Base-by-base conservation (phyloP, 1,139 yeast species). In the Saccharomycopsis hybrid region DNA sequence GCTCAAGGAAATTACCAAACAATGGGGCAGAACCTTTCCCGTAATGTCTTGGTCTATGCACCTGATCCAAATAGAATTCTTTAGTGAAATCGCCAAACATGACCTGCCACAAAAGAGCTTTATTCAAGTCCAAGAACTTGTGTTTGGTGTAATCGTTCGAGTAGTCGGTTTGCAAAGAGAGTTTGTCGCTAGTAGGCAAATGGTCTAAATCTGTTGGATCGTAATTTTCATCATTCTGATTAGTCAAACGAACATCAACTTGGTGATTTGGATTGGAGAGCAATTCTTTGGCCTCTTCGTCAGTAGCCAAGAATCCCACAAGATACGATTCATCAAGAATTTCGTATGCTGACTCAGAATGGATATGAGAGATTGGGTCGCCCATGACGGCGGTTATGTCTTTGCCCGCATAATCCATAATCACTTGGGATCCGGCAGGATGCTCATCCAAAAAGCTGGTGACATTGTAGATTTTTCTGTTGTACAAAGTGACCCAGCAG, bases 21-120 rank as follows among this genome's bases (percentile, higher is more conserved):
- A 84, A 61, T 4, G 90, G 96, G 13, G 98, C 98, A 2, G 96
- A 86, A 7, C 97, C 97, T 59, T 82, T 75, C 57, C 88, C 88
- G 61, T 82, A 84, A 67, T 92, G 98, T 63, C 98, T 82, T 50
- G 98, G 98, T 66, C 97, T 80, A 67, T 92, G 98, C 43, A 92
- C 94, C 68, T 92, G 97, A 64, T 89, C 96, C 62, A 92, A 74
- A 66, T 92, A 92, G 62, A 92, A 92, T 46, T 86, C 95, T 65
- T 87, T 90, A 43, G 85, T 62, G 71, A 88, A 92, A 44, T 77
- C 74, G 41, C 89, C 80, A 55, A 76, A 73, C 54, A 87, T 68
- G 48, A 92, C 86, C 70, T 92, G 98, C 67, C 77, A 64, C 49
- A 92, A 70, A 59, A 92, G 72, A 1, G 98, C 95, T 65, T 79